A percentile compares a stretch with the other conserved stretches of the same genome.
phyloP scores from a whole-genome alignment of 2,329 filamentous ascomycete species.

The Stagonosporopsis rhizophila region DNA sequence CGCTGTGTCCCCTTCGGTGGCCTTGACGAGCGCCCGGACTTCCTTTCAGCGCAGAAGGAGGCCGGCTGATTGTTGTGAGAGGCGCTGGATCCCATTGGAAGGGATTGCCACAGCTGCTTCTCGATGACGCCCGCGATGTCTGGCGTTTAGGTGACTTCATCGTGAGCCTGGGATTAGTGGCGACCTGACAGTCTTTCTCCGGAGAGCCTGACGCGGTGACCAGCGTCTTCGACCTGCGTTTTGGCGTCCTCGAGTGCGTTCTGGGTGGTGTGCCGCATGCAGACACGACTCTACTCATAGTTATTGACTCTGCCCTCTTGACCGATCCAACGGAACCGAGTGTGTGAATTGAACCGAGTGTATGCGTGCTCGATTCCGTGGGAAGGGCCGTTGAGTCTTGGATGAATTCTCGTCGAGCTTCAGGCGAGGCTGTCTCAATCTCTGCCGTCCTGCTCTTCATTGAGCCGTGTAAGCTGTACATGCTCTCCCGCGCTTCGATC shows the following conservation, averaged over 20 bases:
- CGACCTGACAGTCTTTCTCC: constrained; percentile 37
- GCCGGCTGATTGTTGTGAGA: constrained; percentile 44
- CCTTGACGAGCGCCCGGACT: constrained; percentile 55
- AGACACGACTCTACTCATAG: constrained; percentile 46
- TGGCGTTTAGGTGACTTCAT: constrained; percentile 46
- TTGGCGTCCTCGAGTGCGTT: constrained; percentile 45
- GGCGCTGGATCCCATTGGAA: constrained; percentile 55
- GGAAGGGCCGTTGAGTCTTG: constrained; percentile 5
- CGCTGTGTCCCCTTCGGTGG: constrained; percentile 54
- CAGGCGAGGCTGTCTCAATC: constrained; percentile 10
- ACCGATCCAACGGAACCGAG: constrained; percentile 27
- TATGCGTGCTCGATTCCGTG: constrained; percentile 26
- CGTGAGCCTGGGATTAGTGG: constrained; percentile 39
- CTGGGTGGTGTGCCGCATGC: constrained; percentile 31
- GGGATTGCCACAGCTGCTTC: constrained; percentile 56
- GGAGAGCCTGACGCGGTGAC: constrained; percentile 53
- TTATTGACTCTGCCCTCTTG: constrained; percentile 46
- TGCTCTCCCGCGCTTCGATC: constrained; percentile 26
- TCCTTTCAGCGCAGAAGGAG: constrained; percentile 52
- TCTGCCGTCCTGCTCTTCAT: constrained; percentile 27
- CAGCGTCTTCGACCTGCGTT: constrained; percentile 39
- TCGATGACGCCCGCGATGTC: constrained; percentile 50
- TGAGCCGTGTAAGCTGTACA: constrained; percentile 22
- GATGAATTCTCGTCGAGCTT: constrained; percentile 7
- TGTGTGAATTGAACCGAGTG: constrained; percentile 20